A percentile compares a stretch with the other conserved stretches of the same genome.
These are phyloP conservation scores for Solanum pinnatisectum DNA, from an alignment of 257 asterid genomes.

Conservation along the genomic window DNA sequence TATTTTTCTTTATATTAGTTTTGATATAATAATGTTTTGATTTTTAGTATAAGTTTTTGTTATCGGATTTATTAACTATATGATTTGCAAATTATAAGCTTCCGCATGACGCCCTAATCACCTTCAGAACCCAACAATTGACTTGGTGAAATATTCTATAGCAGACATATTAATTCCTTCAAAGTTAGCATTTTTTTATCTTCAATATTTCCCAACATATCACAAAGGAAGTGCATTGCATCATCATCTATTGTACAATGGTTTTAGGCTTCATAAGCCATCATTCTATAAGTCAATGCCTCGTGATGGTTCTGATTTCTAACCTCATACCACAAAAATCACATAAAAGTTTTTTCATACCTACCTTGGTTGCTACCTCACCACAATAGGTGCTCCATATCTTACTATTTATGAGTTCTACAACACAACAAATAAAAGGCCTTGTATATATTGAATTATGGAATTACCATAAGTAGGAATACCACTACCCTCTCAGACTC, in stretches of 20 bases:
- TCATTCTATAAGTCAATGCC: no score
- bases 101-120: no score
- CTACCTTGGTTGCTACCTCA: not conserved
- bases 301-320: not conserved
- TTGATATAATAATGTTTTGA: no score
- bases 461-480: no score
- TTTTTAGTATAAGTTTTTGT: no score
- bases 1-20: no score
- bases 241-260: not conserved
- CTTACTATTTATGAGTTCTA: not conserved
- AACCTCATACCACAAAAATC: not conserved
- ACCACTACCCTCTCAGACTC: no score
- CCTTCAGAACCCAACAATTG: no score
- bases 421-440: not conserved
- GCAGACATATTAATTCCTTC: not conserved
- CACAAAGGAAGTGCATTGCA: not conserved
- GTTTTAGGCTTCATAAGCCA: not conserved
- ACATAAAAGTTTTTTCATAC: no score
- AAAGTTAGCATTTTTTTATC: not conserved
- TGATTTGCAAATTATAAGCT: no score
- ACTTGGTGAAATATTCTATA: not conserved
- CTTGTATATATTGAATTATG: no score
- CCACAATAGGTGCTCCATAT: not conserved
- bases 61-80: no score
- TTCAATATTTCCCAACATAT: not conserved